Evolutionary conservation across 192 early-diverging fungal genomes (phyloP).

Genomic region (Phycomyces nitens): DNA sequence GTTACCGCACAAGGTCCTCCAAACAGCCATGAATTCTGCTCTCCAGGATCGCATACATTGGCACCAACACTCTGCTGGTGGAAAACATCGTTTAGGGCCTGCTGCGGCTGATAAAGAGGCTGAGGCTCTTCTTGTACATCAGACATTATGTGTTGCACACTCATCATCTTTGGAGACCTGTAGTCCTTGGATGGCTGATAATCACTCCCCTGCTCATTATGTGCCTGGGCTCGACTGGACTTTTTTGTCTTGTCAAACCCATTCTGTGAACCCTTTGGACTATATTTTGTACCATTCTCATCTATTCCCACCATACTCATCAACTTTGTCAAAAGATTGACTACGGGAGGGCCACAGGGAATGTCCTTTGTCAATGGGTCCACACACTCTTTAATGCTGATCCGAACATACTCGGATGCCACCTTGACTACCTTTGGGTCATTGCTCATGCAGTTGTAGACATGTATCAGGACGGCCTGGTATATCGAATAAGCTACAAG

Average conservation of each 20-base stretch:
- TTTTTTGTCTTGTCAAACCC: too few species aligned
- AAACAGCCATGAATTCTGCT: neutral
- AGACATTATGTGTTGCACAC: neutral
- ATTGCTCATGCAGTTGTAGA: slow-evolving; percentile 27
- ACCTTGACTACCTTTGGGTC: slow-evolving; percentile 8
- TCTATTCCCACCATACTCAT: slow-evolving; percentile 8
- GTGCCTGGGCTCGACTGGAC: too few species aligned
- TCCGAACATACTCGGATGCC: slow-evolving; percentile 20
- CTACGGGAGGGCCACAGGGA: slow-evolving; percentile 15
- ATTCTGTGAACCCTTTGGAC: too few species aligned
- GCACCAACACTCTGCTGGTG: too few species aligned
- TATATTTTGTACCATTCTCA: neutral
- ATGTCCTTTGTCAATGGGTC: slow-evolving; percentile 15
- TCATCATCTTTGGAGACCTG: neutral
- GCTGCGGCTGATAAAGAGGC: too few species aligned
- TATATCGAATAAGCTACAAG: slow-evolving; percentile 27
- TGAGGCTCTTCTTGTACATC: neutral
- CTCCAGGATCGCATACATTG: too few species aligned
- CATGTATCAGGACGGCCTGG: slow-evolving; percentile 27
- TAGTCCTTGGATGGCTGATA: neutral
- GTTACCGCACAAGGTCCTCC: neutral
- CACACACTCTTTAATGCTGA: slow-evolving; percentile 24
- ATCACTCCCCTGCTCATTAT: too few species aligned
- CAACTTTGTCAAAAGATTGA: slow-evolving; percentile 11
- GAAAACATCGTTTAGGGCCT: too few species aligned